Base-by-base conservation (phyloP, 75 land plant genomes). In the Isoetes taiwanensis region DNA sequence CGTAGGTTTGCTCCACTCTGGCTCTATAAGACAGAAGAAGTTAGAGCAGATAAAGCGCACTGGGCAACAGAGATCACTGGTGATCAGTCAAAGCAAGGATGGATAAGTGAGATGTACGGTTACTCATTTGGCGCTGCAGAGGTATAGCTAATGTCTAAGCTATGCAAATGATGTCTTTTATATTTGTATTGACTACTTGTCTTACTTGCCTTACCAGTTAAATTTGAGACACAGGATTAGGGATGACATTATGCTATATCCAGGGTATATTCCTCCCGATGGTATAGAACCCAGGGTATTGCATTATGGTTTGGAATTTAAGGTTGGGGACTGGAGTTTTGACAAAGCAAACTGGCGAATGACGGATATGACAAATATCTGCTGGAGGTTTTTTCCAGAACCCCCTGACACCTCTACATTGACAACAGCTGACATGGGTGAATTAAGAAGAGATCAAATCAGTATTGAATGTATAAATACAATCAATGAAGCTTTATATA, bases 51-150 rank as follows among this genome's bases (percentile, higher is more conserved):
- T 66, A 80, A 59, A 67, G 85, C 63, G 16, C 97, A 91, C 68
- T 91, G 83, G 76, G 78, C 73, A 16, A 83, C 66, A 28, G 79
- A 83, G 53, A 56, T 91, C 43, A 91, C 89, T 28, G 97, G 97
- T 32, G 94, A 91, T 68, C 63, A 76, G 30, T 91, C 76, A 66
- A 74, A 59, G 58, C 58, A 77, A 62, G 97, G 97, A 1, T 91
- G 97, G 97, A 91, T 91, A 3, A 91, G 97, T 65, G 97, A 91
- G 68, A 91, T 91, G 97, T 91, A 91, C 69, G 97, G 97, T 24
- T 91, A 91, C 57, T 75, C 95, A 12, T 91, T 91, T 78, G 97
- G 79, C 55, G 89, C 97, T 14, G 97, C 97, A 30, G 97, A 91
- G 94, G 97, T 91, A 76, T 59, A 60, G 29, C 30, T 8, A 16